phyloP scores from a whole-genome alignment of 169 alveolate species.

The Theileria equi region DNA sequence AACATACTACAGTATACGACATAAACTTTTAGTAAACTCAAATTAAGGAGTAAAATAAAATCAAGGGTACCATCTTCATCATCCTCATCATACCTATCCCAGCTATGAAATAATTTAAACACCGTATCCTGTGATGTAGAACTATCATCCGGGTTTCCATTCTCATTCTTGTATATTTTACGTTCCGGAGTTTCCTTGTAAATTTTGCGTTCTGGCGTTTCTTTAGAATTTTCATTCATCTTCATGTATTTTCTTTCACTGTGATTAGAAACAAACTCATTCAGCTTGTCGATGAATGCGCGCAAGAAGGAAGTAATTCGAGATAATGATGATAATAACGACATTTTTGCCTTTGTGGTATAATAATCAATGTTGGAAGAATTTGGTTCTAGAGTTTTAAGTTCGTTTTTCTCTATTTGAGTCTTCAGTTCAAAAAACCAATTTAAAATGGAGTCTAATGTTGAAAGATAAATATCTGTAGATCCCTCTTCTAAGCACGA shows the following conservation, averaged over 20 bases:
- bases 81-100: conserved; percentile 49
- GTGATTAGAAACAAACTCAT: conserved; percentile 2
- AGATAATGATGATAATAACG: background rate
- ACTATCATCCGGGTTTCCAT: background rate
- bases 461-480: conserved; percentile 35
- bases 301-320: conserved; percentile 15
- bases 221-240: too few relatives aligned
- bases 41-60: conserved; percentile 13
- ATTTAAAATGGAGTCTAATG: background rate
- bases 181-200: too few relatives aligned
- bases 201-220: too few relatives aligned
- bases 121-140: background rate
- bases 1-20: conserved; percentile 20
- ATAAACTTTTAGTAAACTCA: conserved; percentile 20
- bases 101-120: conserved; percentile 23
- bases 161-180: background rate
- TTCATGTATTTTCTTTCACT: background rate
- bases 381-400: background rate
- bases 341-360: background rate
- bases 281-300: background rate
- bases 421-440: conserved; percentile 14
- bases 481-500: conserved; percentile 83
- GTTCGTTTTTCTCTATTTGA: background rate
- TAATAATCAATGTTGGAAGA: background rate
- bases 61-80: conserved; percentile 24